Evolutionary conservation across 148 eudicot species (phyloP), one percentile per base, ranked within the genome.

Genomic region (Rhododendron ovatum): DNA sequence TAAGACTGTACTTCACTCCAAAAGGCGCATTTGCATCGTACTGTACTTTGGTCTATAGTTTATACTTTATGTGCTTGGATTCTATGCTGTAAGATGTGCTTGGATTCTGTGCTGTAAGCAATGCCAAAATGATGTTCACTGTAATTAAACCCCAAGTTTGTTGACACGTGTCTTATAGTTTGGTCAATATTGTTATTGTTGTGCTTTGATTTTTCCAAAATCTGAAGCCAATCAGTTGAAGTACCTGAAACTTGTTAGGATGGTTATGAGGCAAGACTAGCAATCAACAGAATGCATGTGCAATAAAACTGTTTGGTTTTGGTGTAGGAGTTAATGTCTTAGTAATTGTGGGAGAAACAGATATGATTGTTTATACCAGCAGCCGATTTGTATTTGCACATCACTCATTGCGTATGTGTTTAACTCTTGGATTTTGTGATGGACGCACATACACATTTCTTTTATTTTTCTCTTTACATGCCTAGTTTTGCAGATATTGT

Each of bases 401-500:
- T 65, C 73, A 65, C 73, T 65, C 73, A 26, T 65, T 3, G 26
- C 33, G 5, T 11, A 26, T 65, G 12, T 35, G 24, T 79, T 65
- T 9, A 26, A 65, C 30, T 65, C 14, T n/a, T 9, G 37, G 5
- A 24, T 78, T n/a, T 85, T 79, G 45, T 45, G 67, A 61, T 76
- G 41, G 4, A 3, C 73, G 83, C 74, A 4, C 45, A 35, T 84
- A 22, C 17, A 24, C 81, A 50, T 65, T n/a, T 10, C 73, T 65
- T n/a, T 65, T n/a, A n/a, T 11, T 65, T 65, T 47, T 9, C 73
- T 26, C 73, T 65, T 65, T 24, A 6, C 51, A 26, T 61, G 26
- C 10, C 39, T 81, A 28, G 59, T 59, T 39, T 83, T 73, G 79
- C 48, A 82, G 79, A 65, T 39, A 82, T 89, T 57, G 47, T 35